A percentile compares a stretch with the other conserved stretches of the same genome.
phyloP scores from a whole-genome alignment of 345 rosid genomes.

The Moricandia arvensis region DNA sequence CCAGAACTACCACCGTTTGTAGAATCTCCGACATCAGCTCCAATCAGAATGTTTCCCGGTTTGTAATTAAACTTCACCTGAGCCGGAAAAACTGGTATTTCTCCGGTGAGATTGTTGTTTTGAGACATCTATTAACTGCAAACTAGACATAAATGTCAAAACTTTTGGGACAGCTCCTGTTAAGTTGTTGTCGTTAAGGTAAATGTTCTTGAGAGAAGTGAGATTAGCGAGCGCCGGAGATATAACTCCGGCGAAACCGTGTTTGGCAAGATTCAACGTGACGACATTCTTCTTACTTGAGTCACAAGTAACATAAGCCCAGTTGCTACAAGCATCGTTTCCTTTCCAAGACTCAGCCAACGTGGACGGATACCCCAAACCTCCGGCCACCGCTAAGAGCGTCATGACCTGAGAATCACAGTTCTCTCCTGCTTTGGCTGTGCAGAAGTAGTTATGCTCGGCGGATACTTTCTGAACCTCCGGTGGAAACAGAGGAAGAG shows the following conservation, averaged over 20 bases:
- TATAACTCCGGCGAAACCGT: conserved; percentile 50
- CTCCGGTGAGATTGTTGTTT: conserved; percentile 67
- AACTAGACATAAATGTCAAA: conserved; percentile 47
- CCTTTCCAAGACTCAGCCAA: conserved; percentile 73
- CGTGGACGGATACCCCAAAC: conserved; percentile 57
- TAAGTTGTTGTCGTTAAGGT: conserved; percentile 57
- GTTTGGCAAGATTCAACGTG: conserved; percentile 50
- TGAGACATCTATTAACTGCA: conserved; percentile 61
- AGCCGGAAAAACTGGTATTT: conserved; percentile 42
- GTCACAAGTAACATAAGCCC: conserved; percentile 61
- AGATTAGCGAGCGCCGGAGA: conserved; percentile 64
- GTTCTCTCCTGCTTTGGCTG: conserved; percentile 28
- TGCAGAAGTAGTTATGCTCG: conserved; percentile 52
- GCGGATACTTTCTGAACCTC: conserved; percentile 25
- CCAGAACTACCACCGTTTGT: conserved; percentile 23
- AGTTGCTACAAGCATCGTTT: conserved; percentile 58
- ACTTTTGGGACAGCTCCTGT: conserved; percentile 60
- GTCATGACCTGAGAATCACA: conserved; percentile 62
- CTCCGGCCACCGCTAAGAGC: conserved; percentile 63
- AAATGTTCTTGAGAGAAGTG: conserved; percentile 47
- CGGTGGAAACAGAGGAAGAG: conserved; percentile 43
- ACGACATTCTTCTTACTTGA: conserved; percentile 36
- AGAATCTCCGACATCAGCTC: conserved; percentile 36
- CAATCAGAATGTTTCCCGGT: conserved; percentile 54
- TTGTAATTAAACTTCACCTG: conserved; percentile 42